Evolutionary conservation across 768 basidiomycete genomes (phyloP).

Genomic region (Termitomyces sp.): DNA sequence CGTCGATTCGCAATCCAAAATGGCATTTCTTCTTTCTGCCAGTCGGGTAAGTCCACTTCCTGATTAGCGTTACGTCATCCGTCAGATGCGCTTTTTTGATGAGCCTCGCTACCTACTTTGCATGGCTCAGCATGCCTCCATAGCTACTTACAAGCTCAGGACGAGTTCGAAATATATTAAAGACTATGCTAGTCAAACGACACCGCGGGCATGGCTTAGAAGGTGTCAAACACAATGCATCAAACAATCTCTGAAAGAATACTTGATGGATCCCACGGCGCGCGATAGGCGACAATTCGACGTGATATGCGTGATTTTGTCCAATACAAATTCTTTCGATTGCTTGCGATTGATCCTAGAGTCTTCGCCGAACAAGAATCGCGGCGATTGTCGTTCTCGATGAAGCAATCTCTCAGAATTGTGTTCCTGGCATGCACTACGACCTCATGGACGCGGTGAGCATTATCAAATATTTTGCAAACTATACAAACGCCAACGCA

Average conservation of each 20-base stretch:
- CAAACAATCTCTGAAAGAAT: constrained; percentile 4
- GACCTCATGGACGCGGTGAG: too few relatives aligned
- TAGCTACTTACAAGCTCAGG: neutral
- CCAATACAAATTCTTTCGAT: neutral
- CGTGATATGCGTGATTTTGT: neutral
- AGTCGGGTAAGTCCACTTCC: neutral
- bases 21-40: neutral
- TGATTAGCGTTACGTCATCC: neutral
- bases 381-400: too few relatives aligned
- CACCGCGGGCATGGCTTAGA: constrained; percentile 1
- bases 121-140: neutral
- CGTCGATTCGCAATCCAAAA: constrained; percentile 14
- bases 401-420: too few relatives aligned
- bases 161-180: neutral
- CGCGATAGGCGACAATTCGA: neutral
- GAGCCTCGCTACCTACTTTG: neutral
- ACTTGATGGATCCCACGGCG: neutral
- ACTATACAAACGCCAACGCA: too few relatives aligned
- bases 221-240: constrained; percentile 10
- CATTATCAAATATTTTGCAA: too few relatives aligned
- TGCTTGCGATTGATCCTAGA: neutral
- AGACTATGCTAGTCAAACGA: neutral
- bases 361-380: neutral
- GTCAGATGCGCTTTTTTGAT: neutral
- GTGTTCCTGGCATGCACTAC: too few relatives aligned